Evolutionary conservation across 2,329 filamentous ascomycete genomes (phyloP), one percentile per base, ranked within the genome.

Genomic region (Ilyonectria mors-panacis): DNA sequence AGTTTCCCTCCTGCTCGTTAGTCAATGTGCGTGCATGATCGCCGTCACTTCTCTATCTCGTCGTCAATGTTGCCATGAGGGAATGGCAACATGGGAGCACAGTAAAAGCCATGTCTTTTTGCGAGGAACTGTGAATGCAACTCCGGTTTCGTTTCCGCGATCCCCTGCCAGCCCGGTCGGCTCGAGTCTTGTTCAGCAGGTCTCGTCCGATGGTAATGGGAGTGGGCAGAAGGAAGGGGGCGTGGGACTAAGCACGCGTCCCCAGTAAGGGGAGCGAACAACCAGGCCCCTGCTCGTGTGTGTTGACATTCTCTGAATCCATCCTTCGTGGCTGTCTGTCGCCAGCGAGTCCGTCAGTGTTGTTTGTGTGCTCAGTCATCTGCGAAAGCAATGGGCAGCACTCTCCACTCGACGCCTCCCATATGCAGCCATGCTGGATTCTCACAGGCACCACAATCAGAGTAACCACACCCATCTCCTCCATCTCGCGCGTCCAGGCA

Each of bases 151-250:
- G 69, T 72, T 75, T 75, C 55, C 72, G 72, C 63, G 44, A 68
- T 68, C 67, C 73, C 63, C 66, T 72, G 73, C 61, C 63, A 63
- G 64, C 59, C 50, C 65, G 42, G 64, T 70, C 70, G 70, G 71
- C 51, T 61, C 59, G 70, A 73, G 71, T 55, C 67, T 70, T 62
- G 66, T 65, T 76, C 65, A 60, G 74, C 59, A 68, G 15, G 61
- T 75, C 68, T 71, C 59, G 67, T 75, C 74, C 74, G 75, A 75
- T 59, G 66, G 54, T 63, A 63, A 69, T 66, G 64, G 69, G 71
- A 73, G 73, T 70, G 67, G 66, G 54, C 63, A 55, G 66, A 65
- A 63, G 61, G 50, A 66, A 26, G 68, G 63, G 73, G 73, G 73
- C 48, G 72, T 75, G 73, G 61, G 62, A 64, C 45, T 70, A 75